A percentile compares a stretch with the other conserved stretches of the same genome.
Evolutionary conservation across 2,329 filamentous ascomycete species (phyloP).

Genomic region (Colletotrichum lini): DNA sequence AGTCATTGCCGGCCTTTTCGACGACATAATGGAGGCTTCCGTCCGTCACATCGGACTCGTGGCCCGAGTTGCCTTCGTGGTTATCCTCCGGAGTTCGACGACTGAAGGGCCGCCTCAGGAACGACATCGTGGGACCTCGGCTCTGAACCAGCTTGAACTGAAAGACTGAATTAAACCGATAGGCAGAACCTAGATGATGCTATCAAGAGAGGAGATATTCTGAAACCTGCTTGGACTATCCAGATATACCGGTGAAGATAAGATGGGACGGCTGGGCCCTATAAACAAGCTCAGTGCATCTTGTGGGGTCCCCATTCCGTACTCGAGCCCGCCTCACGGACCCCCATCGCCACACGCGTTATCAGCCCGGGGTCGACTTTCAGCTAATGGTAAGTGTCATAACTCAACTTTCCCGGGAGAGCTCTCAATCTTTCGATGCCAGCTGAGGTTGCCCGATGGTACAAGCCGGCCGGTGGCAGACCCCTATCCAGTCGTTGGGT

Average conservation of each 20-base stretch:
- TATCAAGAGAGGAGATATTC: background rate
- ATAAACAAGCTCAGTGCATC: background rate
- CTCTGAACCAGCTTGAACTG: background rate
- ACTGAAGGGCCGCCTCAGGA: background rate
- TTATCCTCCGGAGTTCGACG: background rate
- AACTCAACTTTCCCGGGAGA: no score
- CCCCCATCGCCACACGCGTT: background rate
- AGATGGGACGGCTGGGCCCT: background rate
- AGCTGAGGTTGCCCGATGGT: background rate
- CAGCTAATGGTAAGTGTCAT: background rate
- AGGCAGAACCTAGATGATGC: background rate
- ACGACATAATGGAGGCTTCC: slow-evolving; percentile 13
- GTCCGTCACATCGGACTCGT: background rate
- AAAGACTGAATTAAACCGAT: background rate
- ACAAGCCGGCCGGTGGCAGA: background rate
- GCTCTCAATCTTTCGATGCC: background rate
- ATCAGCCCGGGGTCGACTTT: background rate
- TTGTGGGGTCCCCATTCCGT: background rate
- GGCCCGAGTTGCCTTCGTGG: background rate
- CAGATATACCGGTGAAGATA: background rate
- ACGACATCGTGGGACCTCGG: background rate
- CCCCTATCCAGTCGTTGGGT: background rate
- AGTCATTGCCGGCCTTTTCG: slow-evolving; percentile 61
- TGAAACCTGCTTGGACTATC: background rate
- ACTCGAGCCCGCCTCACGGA: background rate